These are phyloP conservation scores for Pseudoperonospora humuli DNA, from an alignment of 352 stramenopile genomes.

Conservation along the genomic window DNA sequence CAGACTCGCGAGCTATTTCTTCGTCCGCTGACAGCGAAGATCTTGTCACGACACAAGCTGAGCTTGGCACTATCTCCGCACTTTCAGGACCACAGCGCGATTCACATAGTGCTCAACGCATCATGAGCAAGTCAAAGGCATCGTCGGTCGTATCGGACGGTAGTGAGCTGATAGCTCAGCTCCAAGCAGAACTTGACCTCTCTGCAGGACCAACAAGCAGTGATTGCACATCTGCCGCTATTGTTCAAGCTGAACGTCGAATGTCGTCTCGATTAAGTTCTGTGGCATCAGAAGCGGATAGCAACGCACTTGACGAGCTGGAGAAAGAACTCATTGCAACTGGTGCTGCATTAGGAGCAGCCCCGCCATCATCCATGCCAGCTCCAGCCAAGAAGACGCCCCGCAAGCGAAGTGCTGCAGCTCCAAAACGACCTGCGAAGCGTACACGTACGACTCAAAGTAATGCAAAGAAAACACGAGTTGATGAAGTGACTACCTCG, in stretches of 20 bases:
- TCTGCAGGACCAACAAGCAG: neutral
- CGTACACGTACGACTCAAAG: slow-evolving; percentile 5
- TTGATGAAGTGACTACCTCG: slow-evolving; percentile 1
- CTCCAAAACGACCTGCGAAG: slow-evolving; percentile 4
- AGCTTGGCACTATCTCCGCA: slow-evolving; percentile 16
- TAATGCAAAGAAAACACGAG: slow-evolving; percentile 8
- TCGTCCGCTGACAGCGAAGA: slow-evolving; percentile 24
- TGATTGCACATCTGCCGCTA: neutral
- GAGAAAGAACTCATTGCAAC: slow-evolving; percentile 21
- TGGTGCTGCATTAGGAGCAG: slow-evolving; percentile 2
- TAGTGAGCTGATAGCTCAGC: slow-evolving; percentile 24
- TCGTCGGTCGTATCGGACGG: slow-evolving; percentile 19
- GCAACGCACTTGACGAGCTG: slow-evolving; percentile 27
- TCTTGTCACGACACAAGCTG: slow-evolving; percentile 25
- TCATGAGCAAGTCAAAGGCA: slow-evolving; percentile 6
- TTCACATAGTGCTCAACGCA: neutral
- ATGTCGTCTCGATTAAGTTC: slow-evolving; percentile 14
- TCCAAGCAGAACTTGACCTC: slow-evolving; percentile 24
- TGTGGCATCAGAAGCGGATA: slow-evolving; percentile 19
- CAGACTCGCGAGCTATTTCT: slow-evolving; percentile 15
- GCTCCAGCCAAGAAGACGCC: neutral
- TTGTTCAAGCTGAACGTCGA: neutral
- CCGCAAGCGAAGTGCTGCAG: neutral
- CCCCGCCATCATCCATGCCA: neutral
- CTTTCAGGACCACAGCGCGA: neutral